phyloP scores from a whole-genome alignment of 805 yeast genomes.

The Sugiyamaella valdiviana region DNA sequence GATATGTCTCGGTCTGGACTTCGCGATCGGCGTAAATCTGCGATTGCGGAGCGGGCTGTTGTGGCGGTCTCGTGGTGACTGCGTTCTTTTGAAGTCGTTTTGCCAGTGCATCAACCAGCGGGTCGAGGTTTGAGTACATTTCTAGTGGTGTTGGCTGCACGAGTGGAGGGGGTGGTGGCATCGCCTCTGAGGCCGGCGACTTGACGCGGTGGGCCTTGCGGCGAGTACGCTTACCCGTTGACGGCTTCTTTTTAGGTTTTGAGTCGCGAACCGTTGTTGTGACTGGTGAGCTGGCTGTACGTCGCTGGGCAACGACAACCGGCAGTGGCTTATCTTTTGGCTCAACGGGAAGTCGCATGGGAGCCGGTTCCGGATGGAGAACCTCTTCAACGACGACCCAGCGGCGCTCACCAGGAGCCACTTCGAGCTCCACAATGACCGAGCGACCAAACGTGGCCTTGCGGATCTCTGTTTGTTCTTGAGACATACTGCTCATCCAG shows the following conservation, averaged over 20 bases:
- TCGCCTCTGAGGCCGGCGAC: slow-evolving; percentile 5
- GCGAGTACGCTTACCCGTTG: not conserved
- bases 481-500: slow-evolving; percentile 72
- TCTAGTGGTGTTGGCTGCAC: not conserved
- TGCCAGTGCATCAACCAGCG: slow-evolving; percentile 15
- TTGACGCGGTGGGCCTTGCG: not conserved
- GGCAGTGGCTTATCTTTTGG: slow-evolving; percentile 10
- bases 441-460: slow-evolving; percentile 75
- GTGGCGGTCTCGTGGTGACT: not conserved
- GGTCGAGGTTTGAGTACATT: slow-evolving; percentile 6
- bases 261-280: not conserved
- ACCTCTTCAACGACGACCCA: slow-evolving; percentile 30
- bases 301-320: slow-evolving; percentile 1
- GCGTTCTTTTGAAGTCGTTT: slow-evolving; percentile 8
- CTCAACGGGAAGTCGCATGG: slow-evolving; percentile 10
- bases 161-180: slow-evolving; percentile 8
- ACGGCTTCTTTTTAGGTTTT: not conserved
- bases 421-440: slow-evolving; percentile 71
- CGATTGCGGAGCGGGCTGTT: not conserved
- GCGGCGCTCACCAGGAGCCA: slow-evolving; percentile 54
- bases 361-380: slow-evolving; percentile 19
- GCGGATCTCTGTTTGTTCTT: slow-evolving; percentile 61
- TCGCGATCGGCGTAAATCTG: slow-evolving; percentile 7
- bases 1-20: slow-evolving; percentile 7
- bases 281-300: slow-evolving; percentile 9